Percentiles rank a stretch among this genome's conserved stretches.
These are phyloP conservation scores for Mycena rosella DNA, from an alignment of 768 basidiomycete species.

Conservation along the genomic window DNA sequence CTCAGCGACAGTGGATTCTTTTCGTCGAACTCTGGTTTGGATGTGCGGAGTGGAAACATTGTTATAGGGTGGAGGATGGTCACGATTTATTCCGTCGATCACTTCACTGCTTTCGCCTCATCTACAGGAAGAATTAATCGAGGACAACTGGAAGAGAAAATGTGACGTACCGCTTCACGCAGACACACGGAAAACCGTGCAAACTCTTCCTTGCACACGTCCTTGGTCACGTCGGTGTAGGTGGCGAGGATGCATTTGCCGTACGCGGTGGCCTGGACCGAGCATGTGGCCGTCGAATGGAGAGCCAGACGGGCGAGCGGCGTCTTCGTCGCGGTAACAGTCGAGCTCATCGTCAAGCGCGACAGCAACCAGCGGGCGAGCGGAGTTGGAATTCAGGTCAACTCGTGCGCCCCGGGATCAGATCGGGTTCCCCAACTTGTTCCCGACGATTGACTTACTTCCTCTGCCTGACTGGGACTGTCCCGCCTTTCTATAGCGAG, in stretches of 20 bases:
- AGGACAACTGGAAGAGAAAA: neutral
- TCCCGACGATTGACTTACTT: too few species aligned
- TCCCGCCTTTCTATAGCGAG: too few species aligned
- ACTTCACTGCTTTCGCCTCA: neutral
- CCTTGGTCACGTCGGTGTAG: constrained; percentile 88
- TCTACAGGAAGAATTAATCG: neutral
- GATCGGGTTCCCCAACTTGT: too few species aligned
- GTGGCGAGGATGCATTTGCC: constrained; percentile 89
- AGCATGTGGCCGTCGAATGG: constrained; percentile 79
- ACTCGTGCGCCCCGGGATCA: too few species aligned
- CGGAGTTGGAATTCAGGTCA: too few species aligned
- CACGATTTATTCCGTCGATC: neutral
- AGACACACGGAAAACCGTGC: constrained; percentile 86
- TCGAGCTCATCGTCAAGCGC: neutral
- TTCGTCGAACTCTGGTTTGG: constrained; percentile 11
- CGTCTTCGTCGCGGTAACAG: constrained; percentile 45
- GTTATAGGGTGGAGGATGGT: too few species aligned
- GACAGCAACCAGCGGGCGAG: too few species aligned
- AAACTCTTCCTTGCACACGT: constrained; percentile 89
- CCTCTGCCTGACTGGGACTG: too few species aligned
- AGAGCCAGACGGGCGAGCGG: constrained; percentile 77
- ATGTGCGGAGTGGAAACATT: constrained; percentile 8
- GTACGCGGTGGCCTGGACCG: constrained; percentile 80
- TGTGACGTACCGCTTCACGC: constrained; percentile 73
- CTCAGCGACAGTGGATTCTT: neutral